These are phyloP conservation scores for Sophora flavescens DNA, from an alignment of 306 rosid species.

Conservation along the genomic window DNA sequence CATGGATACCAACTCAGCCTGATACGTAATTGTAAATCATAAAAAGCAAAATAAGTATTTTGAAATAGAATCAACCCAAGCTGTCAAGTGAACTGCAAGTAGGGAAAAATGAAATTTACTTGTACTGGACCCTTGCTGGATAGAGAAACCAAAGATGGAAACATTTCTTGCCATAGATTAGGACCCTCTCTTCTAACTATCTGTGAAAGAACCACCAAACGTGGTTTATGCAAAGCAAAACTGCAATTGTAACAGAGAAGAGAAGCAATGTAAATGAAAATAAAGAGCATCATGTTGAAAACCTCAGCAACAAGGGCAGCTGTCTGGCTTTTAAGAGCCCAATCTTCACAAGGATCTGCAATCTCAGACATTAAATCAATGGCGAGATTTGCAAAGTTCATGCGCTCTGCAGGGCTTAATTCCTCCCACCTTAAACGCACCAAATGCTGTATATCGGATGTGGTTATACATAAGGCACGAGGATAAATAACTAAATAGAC, in stretches of 20 bases:
- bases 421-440: constrained; percentile 97
- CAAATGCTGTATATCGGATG: constrained; percentile 71
- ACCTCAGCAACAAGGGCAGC: constrained; percentile 99
- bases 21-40: constrained; percentile 38
- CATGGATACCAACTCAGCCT: constrained; percentile 99
- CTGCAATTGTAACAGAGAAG: constrained; percentile 18
- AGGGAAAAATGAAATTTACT: constrained; percentile 55
- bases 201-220: constrained; percentile 57
- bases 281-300: constrained; percentile 35
- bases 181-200: constrained; percentile 90
- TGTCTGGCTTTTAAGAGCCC: constrained; percentile 98
- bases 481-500: constrained; percentile 30
- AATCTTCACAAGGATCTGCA: constrained; percentile 85
- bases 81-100: constrained; percentile 1
- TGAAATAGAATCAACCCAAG: constrained; percentile 33
- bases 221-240: constrained; percentile 33
- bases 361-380: constrained; percentile 85
- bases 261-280: constrained; percentile 35
- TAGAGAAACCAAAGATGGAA: constrained; percentile 76
- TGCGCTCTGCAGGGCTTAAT: constrained; percentile 69
- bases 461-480: constrained; percentile 32
- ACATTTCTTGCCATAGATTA: constrained; percentile 78
- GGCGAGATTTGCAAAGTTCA: constrained; percentile 75
- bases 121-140: constrained; percentile 91
- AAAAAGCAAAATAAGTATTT: constrained; percentile 19